Evolutionary conservation across 2,329 filamentous ascomycete species (phyloP).

Genomic region (Aspergillus udagawae): DNA sequence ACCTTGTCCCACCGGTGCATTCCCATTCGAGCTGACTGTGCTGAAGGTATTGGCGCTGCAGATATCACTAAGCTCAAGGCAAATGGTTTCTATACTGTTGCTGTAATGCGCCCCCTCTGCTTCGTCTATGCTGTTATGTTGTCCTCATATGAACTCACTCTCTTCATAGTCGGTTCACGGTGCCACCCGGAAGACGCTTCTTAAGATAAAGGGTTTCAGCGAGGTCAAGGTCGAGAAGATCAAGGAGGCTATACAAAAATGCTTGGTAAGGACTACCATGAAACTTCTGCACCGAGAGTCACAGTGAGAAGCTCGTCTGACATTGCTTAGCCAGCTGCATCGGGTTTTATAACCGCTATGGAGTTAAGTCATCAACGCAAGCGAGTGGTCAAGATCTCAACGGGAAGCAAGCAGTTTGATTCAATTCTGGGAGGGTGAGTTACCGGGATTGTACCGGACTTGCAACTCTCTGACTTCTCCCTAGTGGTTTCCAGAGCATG

Average conservation of each 20-base stretch:
- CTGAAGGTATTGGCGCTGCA: conserved; percentile 56
- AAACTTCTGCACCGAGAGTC: too few relatives aligned
- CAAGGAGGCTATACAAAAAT: conserved; percentile 63
- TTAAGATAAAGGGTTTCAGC: conserved; percentile 67
- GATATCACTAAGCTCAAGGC: conserved; percentile 64
- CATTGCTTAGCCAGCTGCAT: conserved; percentile 49
- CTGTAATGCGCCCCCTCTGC: conserved; percentile 42
- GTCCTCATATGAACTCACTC: not conserved
- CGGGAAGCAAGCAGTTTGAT: conserved; percentile 67
- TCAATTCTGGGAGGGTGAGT: conserved; percentile 58
- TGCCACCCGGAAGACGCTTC: conserved; percentile 56
- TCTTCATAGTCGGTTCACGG: conserved; percentile 53
- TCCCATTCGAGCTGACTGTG: not conserved
- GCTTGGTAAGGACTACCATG: conserved; percentile 41
- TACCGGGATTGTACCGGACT: not conserved
- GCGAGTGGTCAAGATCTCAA: conserved; percentile 61
- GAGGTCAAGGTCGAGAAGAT: conserved; percentile 69
- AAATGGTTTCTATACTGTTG: conserved; percentile 61
- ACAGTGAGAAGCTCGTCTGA: not conserved
- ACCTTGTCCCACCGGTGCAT: not conserved
- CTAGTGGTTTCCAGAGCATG: conserved; percentile 64
- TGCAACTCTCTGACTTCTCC: not conserved
- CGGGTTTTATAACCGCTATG: conserved; percentile 62
- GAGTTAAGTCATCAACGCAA: conserved; percentile 62
- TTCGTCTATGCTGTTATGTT: not conserved